These are phyloP conservation scores for Epichloe coenophiala DNA, from an alignment of 2,329 filamentous ascomycete genomes.

Conservation along the genomic window DNA sequence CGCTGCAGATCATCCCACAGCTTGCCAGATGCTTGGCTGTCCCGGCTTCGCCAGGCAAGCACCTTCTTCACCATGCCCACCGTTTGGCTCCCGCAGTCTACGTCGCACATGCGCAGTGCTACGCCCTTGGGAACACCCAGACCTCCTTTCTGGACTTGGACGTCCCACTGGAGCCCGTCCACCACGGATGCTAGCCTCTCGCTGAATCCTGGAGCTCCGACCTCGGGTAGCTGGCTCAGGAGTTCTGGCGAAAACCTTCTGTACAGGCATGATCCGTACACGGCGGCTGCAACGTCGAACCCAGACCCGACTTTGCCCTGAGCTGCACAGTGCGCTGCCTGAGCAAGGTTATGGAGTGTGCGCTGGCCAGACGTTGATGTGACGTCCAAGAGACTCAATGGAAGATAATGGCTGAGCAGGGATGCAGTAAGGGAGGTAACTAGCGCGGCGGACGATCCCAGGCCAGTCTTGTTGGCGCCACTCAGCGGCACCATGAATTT, in stretches of 20 bases:
- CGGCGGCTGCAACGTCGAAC: conserved; percentile 87
- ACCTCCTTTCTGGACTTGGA: conserved; percentile 55
- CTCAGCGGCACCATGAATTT: conserved; percentile 63
- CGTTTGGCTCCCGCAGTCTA: conserved; percentile 86
- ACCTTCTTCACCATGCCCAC: conserved; percentile 94
- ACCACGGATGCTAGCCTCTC: conserved; percentile 51
- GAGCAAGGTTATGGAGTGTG: conserved; percentile 79
- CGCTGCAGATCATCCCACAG: conserved; percentile 67
- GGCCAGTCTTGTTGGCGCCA: conserved; percentile 84
- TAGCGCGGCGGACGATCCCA: conserved; percentile 87
- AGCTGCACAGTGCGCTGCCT: conserved; percentile 86
- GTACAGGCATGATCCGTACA: conserved; percentile 85
- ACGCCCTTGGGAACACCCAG: conserved; percentile 61
- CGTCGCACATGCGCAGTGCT: conserved; percentile 83
- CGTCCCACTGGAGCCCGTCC: conserved; percentile 62
- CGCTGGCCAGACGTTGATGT: conserved; percentile 36
- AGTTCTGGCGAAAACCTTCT: conserved; percentile 78
- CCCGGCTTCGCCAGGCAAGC: conserved; percentile 61
- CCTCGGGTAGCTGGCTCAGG: conserved; percentile 52
- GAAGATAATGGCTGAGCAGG: conserved; percentile 63
- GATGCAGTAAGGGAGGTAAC: conserved; percentile 77
- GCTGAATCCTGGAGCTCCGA: conserved; percentile 54
- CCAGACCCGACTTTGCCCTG: conserved; percentile 95
- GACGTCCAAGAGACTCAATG: conserved; percentile 42
- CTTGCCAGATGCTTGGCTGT: conserved; percentile 47